phyloP scores from a whole-genome alignment of 1,284 basidiomycete species.

The Waitea zeae region DNA sequence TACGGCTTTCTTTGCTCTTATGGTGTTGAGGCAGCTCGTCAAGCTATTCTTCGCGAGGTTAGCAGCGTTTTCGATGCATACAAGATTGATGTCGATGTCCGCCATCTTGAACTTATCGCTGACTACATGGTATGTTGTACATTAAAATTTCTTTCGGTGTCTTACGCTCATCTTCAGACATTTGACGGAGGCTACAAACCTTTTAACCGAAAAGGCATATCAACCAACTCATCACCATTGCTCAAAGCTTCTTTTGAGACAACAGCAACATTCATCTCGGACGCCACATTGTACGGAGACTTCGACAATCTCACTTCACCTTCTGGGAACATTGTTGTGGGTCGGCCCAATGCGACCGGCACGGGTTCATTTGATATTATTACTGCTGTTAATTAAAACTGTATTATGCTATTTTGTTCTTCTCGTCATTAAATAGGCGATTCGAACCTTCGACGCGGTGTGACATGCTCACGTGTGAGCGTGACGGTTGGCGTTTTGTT shows the following conservation, averaged over 20 bases:
- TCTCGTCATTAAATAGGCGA: no score
- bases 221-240: slow-evolving; percentile 80
- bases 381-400: slow-evolving; percentile 38
- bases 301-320: slow-evolving; percentile 85
- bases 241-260: slow-evolving; percentile 98
- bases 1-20: slow-evolving; percentile 86
- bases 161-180: slow-evolving; percentile 35
- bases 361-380: slow-evolving; percentile 83
- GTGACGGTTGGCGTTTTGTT: no score
- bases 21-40: slow-evolving; percentile 94
- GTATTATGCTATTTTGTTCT: no score
- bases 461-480: no score
- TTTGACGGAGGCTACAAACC: slow-evolving; percentile 96
- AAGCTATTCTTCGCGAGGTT: slow-evolving; percentile 85
- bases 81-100: slow-evolving; percentile 89
- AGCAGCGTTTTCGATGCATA: slow-evolving; percentile 91
- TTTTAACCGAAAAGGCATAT: slow-evolving; percentile 93
- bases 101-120: slow-evolving; percentile 94
- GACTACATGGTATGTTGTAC: slow-evolving; percentile 82
- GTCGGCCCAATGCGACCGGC: slow-evolving; percentile 67
- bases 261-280: slow-evolving; percentile 89
- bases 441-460: no score
- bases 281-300: slow-evolving; percentile 89
- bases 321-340: slow-evolving; percentile 84
- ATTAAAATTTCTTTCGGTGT: slow-evolving; percentile 3